These are phyloP conservation scores for Chlorella sp. DNA, from an alignment of 139 green algal species.

Conservation along the genomic window DNA sequence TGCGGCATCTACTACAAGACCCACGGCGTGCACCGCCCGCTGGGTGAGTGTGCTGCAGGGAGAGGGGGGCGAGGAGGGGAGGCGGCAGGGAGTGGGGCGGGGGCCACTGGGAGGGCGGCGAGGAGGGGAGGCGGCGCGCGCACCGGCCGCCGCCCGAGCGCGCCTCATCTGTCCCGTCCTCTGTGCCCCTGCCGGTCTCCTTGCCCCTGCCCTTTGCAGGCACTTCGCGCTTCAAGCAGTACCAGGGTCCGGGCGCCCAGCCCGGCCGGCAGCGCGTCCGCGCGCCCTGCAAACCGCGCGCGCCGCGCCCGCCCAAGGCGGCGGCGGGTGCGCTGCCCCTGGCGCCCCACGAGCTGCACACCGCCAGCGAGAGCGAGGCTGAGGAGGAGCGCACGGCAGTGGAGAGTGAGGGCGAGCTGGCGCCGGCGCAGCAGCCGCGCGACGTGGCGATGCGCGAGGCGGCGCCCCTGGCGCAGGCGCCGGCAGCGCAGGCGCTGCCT, in stretches of 20 bases:
- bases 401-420: too few species aligned
- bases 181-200: too few species aligned
- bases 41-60: neutral
- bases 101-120: neutral
- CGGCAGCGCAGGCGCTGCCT: too few species aligned
- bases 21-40: conserved; percentile 55
- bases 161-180: neutral
- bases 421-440: too few species aligned
- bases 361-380: conserved; percentile 17
- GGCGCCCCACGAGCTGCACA: neutral
- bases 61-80: neutral
- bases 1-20: conserved; percentile 82
- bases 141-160: neutral
- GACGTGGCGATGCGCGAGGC: too few species aligned
- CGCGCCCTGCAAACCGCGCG: conserved; percentile 1
- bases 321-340: neutral
- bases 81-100: neutral
- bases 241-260: neutral
- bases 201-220: conserved; percentile 8
- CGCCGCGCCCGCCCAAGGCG: neutral
- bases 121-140: neutral
- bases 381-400: too few species aligned
- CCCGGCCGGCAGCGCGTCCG: too few species aligned
- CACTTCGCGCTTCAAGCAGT: conserved; percentile 34
- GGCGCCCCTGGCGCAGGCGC: too few species aligned